Conservation (phyloP, 1,284 basidiomycete genomes). For the Heterobasidion annosum region DNA sequence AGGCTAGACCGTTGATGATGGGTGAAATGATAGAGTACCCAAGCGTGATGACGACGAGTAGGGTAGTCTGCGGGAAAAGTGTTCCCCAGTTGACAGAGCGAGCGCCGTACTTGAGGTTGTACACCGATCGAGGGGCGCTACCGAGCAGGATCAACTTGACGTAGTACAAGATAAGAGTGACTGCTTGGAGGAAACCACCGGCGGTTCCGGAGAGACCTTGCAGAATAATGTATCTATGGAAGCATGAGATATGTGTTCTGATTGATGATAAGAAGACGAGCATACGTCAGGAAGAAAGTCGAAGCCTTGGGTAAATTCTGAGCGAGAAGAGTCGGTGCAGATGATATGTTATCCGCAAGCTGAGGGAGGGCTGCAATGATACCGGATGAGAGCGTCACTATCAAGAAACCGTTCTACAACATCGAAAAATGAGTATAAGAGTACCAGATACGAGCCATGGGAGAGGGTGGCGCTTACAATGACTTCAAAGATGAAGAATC, state of each 20-base stretch:
- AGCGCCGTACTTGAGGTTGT: constrained; percentile 67
- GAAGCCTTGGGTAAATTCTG: constrained; percentile 75
- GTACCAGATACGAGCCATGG: background rate
- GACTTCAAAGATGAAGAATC: constrained; percentile 91
- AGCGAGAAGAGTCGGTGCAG: constrained; percentile 62
- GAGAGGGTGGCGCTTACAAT: constrained; percentile 44
- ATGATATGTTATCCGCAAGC: constrained; percentile 54
- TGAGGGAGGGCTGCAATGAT: constrained; percentile 61
- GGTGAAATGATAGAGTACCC: constrained; percentile 91
- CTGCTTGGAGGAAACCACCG: constrained; percentile 74
- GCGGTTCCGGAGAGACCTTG: constrained; percentile 73
- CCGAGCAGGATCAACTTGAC: constrained; percentile 81
- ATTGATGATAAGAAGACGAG: constrained; percentile 13
- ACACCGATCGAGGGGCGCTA: constrained; percentile 84
- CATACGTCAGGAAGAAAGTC: constrained; percentile 90
- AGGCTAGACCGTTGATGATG: constrained; percentile 88
- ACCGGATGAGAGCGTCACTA: constrained; percentile 78
- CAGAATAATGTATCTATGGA: constrained; percentile 47
- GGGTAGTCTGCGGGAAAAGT: constrained; percentile 67
- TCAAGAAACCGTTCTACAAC: constrained; percentile 76
- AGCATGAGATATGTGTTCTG: background rate
- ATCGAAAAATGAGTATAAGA: constrained; percentile 1
- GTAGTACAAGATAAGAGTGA: constrained; percentile 74
- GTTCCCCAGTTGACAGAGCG: constrained; percentile 78
- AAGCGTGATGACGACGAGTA: constrained; percentile 68